Conservation (phyloP, 2,329 filamentous ascomycete genomes). For the Sclerotinia spermophila region DNA sequence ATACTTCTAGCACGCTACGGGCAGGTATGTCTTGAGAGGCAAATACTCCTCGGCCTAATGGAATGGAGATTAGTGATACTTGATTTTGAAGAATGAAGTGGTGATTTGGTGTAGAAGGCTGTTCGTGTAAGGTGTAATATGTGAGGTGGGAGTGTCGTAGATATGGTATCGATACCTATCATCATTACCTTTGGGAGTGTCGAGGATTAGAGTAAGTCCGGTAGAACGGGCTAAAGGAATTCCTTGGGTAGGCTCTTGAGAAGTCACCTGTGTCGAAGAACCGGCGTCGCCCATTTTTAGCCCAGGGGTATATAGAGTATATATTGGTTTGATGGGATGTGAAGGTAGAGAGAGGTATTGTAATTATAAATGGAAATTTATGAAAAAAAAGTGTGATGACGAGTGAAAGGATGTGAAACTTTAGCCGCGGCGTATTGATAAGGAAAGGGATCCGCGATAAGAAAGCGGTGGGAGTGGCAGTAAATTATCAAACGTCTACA, state of each 20-base stretch:
- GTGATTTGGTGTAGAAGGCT: background rate
- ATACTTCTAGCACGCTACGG: slow-evolving; percentile 49
- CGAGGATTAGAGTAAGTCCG: slow-evolving; percentile 42
- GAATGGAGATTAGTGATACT: background rate
- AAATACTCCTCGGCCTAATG: slow-evolving; percentile 51
- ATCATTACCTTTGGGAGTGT: slow-evolving; percentile 49
- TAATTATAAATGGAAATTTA: background rate
- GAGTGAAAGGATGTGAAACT: background rate
- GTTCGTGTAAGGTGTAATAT: background rate
- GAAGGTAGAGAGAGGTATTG: background rate
- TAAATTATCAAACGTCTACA: background rate
- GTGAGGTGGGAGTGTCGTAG: background rate
- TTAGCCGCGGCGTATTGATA: slow-evolving; percentile 4
- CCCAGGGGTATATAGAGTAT: background rate
- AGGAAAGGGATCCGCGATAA: slow-evolving; percentile 13
- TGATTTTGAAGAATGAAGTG: background rate
- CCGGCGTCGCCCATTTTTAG: background rate
- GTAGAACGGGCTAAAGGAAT: slow-evolving; percentile 42
- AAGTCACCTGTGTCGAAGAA: background rate
- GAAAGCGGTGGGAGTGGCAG: slow-evolving; percentile 19
- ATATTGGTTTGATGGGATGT: background rate
- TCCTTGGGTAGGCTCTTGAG: slow-evolving; percentile 16
- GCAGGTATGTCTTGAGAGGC: slow-evolving; percentile 45
- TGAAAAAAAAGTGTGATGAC: background rate
- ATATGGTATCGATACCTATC: background rate